phyloP scores from a whole-genome alignment of 371 early-diverging fungal genomes.

The Gilbertella persicaria region DNA sequence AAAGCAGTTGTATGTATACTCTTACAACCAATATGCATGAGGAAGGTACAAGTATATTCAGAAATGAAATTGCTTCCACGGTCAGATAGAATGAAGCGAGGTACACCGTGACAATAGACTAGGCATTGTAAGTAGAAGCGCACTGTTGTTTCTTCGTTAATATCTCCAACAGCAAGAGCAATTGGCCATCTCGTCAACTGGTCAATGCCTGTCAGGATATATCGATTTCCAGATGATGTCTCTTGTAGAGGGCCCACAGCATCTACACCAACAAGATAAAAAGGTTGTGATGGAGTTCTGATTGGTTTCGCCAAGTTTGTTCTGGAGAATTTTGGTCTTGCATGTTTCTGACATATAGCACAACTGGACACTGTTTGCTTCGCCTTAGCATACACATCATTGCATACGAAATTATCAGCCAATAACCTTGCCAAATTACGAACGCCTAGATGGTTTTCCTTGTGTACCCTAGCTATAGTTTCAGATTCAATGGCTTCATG shows the following conservation, averaged over 20 bases:
- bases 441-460: conserved; percentile 5
- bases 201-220: conserved; percentile 19
- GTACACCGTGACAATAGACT: background rate
- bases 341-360: background rate
- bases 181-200: conserved; percentile 7
- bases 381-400: background rate
- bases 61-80: conserved; percentile 26
- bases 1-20: conserved; percentile 24
- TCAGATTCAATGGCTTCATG: background rate
- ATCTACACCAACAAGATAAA: conserved; percentile 6
- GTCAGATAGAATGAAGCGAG: conserved; percentile 17
- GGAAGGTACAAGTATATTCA: background rate
- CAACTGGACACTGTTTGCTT: background rate
- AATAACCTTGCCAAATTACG: background rate
- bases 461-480: background rate
- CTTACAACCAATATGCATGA: conserved; percentile 15
- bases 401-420: background rate
- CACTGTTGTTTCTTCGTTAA: background rate
- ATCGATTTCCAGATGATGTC: conserved; percentile 1
- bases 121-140: background rate
- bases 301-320: conserved; percentile 1
- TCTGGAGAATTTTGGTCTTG: background rate
- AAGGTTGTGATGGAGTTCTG: conserved; percentile 1
- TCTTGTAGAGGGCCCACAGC: background rate
- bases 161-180: conserved; percentile 5